Evolutionary conservation across 1,139 yeast genomes (phyloP).

Genomic region (Lodderomyces margitis): DNA sequence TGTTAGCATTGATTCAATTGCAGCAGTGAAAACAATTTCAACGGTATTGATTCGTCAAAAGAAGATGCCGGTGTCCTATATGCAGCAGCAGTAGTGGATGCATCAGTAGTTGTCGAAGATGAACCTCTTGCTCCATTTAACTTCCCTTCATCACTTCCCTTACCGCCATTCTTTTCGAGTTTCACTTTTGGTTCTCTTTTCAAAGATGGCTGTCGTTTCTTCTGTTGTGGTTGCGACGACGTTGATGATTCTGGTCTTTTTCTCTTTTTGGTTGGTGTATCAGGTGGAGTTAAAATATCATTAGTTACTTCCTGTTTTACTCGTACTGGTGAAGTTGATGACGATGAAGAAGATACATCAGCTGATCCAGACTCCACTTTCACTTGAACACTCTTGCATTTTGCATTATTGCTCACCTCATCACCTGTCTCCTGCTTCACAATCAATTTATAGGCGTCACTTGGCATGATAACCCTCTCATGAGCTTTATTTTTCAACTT

Average conservation of each 20-base stretch:
- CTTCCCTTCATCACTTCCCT: neutral
- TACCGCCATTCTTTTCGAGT: neutral
- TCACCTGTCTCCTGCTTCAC: conserved; percentile 4
- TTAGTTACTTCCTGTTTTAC: neutral
- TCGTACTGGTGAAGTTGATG: neutral
- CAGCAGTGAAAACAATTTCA: conserved; percentile 5
- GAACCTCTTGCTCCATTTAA: neutral
- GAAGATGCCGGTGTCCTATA: conserved; percentile 8
- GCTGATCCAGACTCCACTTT: conserved; percentile 1
- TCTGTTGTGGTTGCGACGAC: neutral
- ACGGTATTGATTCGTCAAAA: conserved; percentile 8
- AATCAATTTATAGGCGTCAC: conserved; percentile 9
- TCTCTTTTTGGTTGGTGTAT: conserved; percentile 20
- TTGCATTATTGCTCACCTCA: conserved; percentile 1
- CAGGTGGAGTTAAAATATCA: conserved; percentile 22
- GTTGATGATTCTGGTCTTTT: neutral
- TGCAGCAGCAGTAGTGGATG: neutral
- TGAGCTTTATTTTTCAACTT: conserved; percentile 27
- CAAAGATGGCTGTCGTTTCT: neutral
- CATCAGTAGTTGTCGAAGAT: neutral
- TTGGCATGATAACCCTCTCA: conserved; percentile 12
- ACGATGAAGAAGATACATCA: neutral
- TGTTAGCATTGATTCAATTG: conserved; percentile 8
- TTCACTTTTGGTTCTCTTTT: conserved; percentile 1
- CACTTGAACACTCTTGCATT: neutral